Base-by-base conservation (phyloP, 140 eudicot genomes). In the Cichorium intybus region DNA sequence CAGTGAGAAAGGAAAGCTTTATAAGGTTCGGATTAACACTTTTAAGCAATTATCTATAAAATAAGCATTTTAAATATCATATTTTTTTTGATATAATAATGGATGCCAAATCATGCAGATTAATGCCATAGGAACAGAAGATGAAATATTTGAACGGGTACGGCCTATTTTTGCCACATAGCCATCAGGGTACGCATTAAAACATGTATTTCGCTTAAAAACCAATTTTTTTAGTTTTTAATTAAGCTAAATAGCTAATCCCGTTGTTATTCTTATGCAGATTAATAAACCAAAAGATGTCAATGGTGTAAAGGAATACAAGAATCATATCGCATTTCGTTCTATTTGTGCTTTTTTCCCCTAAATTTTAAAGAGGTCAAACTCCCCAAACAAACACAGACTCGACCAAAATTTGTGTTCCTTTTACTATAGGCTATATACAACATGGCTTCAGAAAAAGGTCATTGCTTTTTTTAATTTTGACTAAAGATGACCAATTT, bases 61-160 rank as follows among this genome's bases (percentile, higher is more conserved):
- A 27, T 21, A 56, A 29, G 49, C 28, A 50, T 37, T 28, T 22
- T 9, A 37, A 47, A 12, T 27, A 12, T 34, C 17, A 33, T 56
- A 24, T 41, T 21, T 61, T 21, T 61, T 56, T 48, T 60, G 28
- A 28, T 56, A 28, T 55, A 64, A 5, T 62, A 63, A 52, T 70
- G 67, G 51, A 59, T 51, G 68, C 29, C 28, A 33, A 55, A 50
- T 48, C 31, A 18, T 76, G 78, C 96, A 92, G 98, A 83, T 92
- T 33, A 80, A 85, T 75, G 98, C 84, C 49, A 80, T 79, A 68
- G 98, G 98, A 74, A 69, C 98, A 71, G 84, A 85, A 75, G 89
- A 88, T 45, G 96, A 92, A 73, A 85, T 92, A 27, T 92, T 87
- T 77, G 85, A 79, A 60, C 84, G 91, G 47, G 83, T 88, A 61